Conservation (phyloP, 192 early-diverging fungal genomes). For the Ambispora gerdemannii region DNA sequence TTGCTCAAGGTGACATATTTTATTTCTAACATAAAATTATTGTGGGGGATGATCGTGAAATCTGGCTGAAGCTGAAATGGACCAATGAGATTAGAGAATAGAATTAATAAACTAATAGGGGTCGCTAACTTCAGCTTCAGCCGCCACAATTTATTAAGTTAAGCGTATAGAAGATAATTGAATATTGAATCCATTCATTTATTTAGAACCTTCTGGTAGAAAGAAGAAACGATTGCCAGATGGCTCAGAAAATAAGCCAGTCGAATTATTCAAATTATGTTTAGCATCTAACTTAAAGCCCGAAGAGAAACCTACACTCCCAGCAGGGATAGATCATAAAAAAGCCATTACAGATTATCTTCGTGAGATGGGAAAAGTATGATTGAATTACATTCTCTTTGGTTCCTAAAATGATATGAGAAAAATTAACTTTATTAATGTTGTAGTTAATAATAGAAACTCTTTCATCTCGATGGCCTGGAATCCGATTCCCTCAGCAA, state of each 20-base stretch:
- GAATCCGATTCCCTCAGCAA: neutral
- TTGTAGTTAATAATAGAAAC: conserved; percentile 8
- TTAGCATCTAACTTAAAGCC: neutral
- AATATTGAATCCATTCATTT: conserved; percentile 8
- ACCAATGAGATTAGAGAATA: too few species aligned
- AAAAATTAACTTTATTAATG: neutral
- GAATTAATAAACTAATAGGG: neutral
- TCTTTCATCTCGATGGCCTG: neutral
- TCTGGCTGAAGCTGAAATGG: too few species aligned
- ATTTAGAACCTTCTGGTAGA: neutral
- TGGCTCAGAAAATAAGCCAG: neutral
- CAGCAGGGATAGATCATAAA: conserved; percentile 5
- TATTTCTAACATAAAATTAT: neutral
- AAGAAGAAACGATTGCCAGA: neutral
- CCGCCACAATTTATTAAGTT: neutral
- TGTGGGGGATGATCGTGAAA: too few species aligned
- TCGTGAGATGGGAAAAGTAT: conserved; percentile 1
- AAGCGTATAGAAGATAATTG: neutral
- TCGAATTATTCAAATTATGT: conserved; percentile 23
- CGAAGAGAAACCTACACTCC: conserved; percentile 4
- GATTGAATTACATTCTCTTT: neutral
- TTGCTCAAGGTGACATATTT: conserved; percentile 9
- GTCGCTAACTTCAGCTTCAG: neutral
- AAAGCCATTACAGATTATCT: conserved; percentile 25
- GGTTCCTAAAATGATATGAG: neutral